These are phyloP conservation scores for Diaporthe caulivora DNA, from an alignment of 2,329 filamentous ascomycete genomes.

Conservation along the genomic window DNA sequence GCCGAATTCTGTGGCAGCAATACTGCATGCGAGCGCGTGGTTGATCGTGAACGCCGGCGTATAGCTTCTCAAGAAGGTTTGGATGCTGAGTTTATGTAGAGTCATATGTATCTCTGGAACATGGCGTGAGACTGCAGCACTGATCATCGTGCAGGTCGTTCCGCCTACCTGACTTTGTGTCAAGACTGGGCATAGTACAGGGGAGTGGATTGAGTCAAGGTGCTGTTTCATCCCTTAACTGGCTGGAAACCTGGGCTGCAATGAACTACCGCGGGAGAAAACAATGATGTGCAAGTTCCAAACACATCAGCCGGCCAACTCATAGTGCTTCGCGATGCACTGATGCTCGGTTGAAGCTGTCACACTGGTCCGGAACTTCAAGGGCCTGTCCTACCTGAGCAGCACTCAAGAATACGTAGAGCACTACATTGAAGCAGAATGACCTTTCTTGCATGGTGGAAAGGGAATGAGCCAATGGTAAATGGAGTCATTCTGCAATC, in stretches of 20 bases:
- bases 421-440: background rate
- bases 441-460: background rate
- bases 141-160: conserved; percentile 6
- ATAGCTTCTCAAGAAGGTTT: background rate
- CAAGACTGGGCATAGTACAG: background rate
- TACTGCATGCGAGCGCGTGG: no score
- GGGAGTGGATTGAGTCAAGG: conserved; percentile 2
- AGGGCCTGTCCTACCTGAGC: background rate
- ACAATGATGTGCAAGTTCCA: background rate
- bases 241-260: no score
- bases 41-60: background rate
- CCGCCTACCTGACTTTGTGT: background rate
- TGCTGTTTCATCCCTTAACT: conserved; percentile 1
- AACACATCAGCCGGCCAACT: background rate
- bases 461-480: background rate
- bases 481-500: background rate
- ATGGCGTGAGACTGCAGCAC: conserved; percentile 16
- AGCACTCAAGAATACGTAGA: background rate
- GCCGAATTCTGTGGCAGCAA: no score
- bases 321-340: background rate
- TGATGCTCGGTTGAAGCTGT: background rate
- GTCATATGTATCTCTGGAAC: conserved; percentile 1
- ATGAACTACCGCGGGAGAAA: background rate
- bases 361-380: background rate
- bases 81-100: background rate